phyloP scores from a whole-genome alignment of 2,329 filamentous ascomycete genomes.

The Talaromyces sp. region DNA sequence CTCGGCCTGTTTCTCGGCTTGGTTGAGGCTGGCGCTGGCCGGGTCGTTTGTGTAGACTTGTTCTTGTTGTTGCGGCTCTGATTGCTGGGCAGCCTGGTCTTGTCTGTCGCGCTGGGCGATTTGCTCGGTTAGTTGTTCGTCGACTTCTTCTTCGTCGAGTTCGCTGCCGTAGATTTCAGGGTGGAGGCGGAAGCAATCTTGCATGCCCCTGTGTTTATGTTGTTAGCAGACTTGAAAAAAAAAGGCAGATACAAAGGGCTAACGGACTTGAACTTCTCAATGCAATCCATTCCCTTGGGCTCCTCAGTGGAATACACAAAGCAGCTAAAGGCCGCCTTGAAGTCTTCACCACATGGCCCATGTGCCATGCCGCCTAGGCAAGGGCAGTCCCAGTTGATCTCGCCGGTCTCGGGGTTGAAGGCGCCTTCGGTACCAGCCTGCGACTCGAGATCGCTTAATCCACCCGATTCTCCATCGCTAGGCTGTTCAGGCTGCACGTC shows the following conservation, averaged over 20 bases:
- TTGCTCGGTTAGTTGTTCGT: slow-evolving; percentile 29
- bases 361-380: slow-evolving; percentile 96
- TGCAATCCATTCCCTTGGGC: slow-evolving; percentile 95
- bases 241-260: not conserved
- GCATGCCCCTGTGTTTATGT: slow-evolving; percentile 69
- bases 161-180: slow-evolving; percentile 91
- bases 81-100: slow-evolving; percentile 8
- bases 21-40: slow-evolving; percentile 19
- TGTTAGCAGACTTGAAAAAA: slow-evolving; percentile 17
- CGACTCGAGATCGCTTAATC: slow-evolving; percentile 60
- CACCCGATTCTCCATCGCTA: slow-evolving; percentile 18
- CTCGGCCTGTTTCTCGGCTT: slow-evolving; percentile 21
- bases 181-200: slow-evolving; percentile 89
- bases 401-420: slow-evolving; percentile 96
- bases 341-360: slow-evolving; percentile 91
- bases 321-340: slow-evolving; percentile 94
- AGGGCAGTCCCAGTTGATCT: slow-evolving; percentile 99
- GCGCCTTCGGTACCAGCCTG: slow-evolving; percentile 84
- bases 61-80: not conserved
- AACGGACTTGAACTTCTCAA: slow-evolving; percentile 91
- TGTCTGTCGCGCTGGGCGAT: slow-evolving; percentile 16
- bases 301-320: slow-evolving; percentile 95
- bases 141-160: slow-evolving; percentile 66
- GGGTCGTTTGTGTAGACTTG: slow-evolving; percentile 13
- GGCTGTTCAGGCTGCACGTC: slow-evolving; percentile 4